Percentiles rank a stretch among this genome's conserved stretches.
Evolutionary conservation across 2,329 filamentous ascomycete genomes (phyloP).

Genomic region (Sclerotinia sclerotiorum): DNA sequence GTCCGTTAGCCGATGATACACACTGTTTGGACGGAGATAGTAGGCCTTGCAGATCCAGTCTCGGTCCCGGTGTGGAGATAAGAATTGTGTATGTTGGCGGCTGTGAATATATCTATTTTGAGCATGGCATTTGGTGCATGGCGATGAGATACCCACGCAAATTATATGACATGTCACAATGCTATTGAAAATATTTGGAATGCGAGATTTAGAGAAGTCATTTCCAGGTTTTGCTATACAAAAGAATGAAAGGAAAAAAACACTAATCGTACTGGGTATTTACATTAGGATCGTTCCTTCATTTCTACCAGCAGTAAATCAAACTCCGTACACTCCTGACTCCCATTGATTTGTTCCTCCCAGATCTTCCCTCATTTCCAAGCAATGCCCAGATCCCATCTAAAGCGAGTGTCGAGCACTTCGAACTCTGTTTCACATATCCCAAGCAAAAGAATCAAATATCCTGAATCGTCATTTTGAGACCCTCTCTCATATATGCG

Average conservation of each 20-base stretch:
- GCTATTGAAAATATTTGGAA: neutral
- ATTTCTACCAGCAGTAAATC: conserved; percentile 22
- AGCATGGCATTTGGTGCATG: neutral
- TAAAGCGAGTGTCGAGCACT: conserved; percentile 41
- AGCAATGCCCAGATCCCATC: conserved; percentile 26
- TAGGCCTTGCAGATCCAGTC: neutral
- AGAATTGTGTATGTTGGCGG: neutral
- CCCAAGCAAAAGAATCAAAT: conserved; percentile 24
- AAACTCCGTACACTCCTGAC: conserved; percentile 32
- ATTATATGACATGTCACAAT: neutral
- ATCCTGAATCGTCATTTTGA: conserved; percentile 21
- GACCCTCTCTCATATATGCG: conserved; percentile 32
- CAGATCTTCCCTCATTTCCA: conserved; percentile 29
- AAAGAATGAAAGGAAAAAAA: conserved; percentile 12
- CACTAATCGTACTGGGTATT: conserved; percentile 33
- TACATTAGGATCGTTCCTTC: conserved; percentile 29
- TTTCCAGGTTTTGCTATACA: conserved; percentile 16
- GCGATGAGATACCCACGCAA: neutral
- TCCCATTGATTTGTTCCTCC: conserved; percentile 32
- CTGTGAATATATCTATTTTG: neutral
- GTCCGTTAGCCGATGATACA: neutral
- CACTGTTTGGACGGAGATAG: neutral
- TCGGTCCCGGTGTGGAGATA: neutral
- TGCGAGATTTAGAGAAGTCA: conserved; percentile 14
- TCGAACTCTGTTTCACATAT: conserved; percentile 36